Base-by-base conservation (phyloP, 106 monocot species). In the Hemerocallis citrina region DNA sequence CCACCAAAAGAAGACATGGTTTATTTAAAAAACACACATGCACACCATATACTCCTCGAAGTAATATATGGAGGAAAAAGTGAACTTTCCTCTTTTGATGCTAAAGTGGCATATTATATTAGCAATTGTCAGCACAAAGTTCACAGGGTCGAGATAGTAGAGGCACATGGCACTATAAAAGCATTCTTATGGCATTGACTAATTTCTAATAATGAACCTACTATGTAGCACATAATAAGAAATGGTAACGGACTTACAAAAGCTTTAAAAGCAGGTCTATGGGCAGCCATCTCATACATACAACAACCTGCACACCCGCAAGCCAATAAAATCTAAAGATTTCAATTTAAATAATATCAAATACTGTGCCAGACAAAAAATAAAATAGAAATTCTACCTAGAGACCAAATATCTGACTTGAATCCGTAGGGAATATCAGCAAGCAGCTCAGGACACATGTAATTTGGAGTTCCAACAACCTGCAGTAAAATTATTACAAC, bases 221-320 rank as follows among this genome's bases (percentile, higher is more conserved):
- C n/a, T 11, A 32, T 31, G 20, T n/a, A 54, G 12, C 54, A 32
- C 9, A 16, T 54, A 12, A 24, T n/a, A n/a, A n/a, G 23, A 0
- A 50, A n/a, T n/a, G n/a, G n/a, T 30, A 63, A 63, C 20, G 49
- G 46, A 74, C 92, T 85, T 79, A 98, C 98, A 78, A 98, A 98
- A 62, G 98, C 98, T 74, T 98, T 98, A 75, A 98, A 98, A 42
- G 98, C 98, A 59, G 98, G 98, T 41, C 92, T 82, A 78, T 98
- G 88, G 57, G 98, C 98, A 74, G 92, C 87, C 98, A 98, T 98
- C 77, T 98, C 98, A 70, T 98, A 98, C 82, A 98, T 77, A 57
- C 98, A 98, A 62, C 98, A 98, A 12, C 98, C 98, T 98, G 77
- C 10, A 27, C 7, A 61, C 55, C 29, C 31, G 38, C 34, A 49